Evolutionary conservation across 805 yeast genomes (phyloP).

Genomic region (Yarrowia phangngaensis): DNA sequence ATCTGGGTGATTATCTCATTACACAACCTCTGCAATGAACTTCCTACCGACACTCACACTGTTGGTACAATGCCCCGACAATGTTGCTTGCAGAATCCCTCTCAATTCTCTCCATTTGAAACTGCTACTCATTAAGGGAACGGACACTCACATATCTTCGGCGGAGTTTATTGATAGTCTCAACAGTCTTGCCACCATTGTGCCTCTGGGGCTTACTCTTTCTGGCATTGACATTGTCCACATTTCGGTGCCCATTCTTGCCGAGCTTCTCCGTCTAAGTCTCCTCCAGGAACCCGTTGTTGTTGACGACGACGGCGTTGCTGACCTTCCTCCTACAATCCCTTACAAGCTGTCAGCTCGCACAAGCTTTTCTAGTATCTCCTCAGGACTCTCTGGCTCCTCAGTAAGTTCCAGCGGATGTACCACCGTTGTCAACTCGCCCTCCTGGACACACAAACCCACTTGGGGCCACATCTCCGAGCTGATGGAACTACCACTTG

Average conservation of each 20-base stretch:
- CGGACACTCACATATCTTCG: conserved; percentile 2
- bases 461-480: conserved; percentile 4
- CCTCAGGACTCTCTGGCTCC: conserved; percentile 9
- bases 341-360: neutral
- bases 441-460: conserved; percentile 5
- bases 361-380: conserved; percentile 11
- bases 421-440: conserved; percentile 21
- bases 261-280: conserved; percentile 2
- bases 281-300: too few relatives aligned
- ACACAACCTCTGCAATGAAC: neutral
- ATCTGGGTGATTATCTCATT: too few relatives aligned
- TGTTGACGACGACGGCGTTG: neutral
- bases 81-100: conserved; percentile 10
- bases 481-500: conserved; percentile 17
- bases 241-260: conserved; percentile 6
- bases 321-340: neutral
- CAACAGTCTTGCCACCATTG: neutral
- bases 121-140: neutral
- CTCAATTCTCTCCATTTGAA: conserved; percentile 1
- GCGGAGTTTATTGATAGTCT: conserved; percentile 1
- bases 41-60: conserved; percentile 14
- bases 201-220: conserved; percentile 2
- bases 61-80: conserved; percentile 24
- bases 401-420: conserved; percentile 14
- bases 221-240: neutral